phyloP scores from a whole-genome alignment of 2,329 filamentous ascomycete genomes.

The Aspergillus thermomutatus region DNA sequence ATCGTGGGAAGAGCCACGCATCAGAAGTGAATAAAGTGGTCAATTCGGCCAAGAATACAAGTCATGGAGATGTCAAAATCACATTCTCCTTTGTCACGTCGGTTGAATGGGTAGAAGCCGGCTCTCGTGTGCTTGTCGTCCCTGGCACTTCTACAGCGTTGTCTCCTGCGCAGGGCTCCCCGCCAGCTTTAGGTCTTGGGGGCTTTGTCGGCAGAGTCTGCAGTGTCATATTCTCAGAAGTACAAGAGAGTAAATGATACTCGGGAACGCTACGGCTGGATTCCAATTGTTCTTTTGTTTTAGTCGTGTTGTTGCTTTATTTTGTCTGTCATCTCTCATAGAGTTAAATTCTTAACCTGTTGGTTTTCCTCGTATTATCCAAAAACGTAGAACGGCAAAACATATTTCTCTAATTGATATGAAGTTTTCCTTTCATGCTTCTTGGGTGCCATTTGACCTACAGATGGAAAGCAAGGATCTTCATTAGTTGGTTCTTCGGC shows the following conservation, averaged over 20 bases:
- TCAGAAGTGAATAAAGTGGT: slow-evolving; percentile 28
- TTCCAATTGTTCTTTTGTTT: not conserved
- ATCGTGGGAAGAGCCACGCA: slow-evolving; percentile 8
- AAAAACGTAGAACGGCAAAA: too few species aligned
- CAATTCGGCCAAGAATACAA: slow-evolving; percentile 15
- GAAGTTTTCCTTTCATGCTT: too few species aligned
- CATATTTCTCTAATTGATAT: too few species aligned
- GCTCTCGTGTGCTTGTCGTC: slow-evolving; percentile 58
- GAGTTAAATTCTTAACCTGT: not conserved
- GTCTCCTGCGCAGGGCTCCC: slow-evolving; percentile 46
- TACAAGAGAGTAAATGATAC: slow-evolving; percentile 20
- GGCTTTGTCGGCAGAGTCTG: slow-evolving; percentile 56
- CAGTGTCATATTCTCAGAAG: slow-evolving; percentile 46
- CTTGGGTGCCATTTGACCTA: too few species aligned
- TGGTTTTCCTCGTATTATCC: not conserved
- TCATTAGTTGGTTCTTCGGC: too few species aligned
- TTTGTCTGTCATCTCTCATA: not conserved
- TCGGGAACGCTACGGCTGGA: too few species aligned
- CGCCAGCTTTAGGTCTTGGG: slow-evolving; percentile 53
- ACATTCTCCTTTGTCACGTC: slow-evolving; percentile 57
- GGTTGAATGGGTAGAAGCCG: slow-evolving; percentile 56
- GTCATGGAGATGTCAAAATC: slow-evolving; percentile 40
- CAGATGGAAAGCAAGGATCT: too few species aligned
- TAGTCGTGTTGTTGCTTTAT: not conserved
- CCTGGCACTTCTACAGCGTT: slow-evolving; percentile 52